A percentile compares a stretch with the other conserved stretches of the same genome.
Evolutionary conservation across 768 basidiomycete species (phyloP).

Genomic region (Mycena venus): DNA sequence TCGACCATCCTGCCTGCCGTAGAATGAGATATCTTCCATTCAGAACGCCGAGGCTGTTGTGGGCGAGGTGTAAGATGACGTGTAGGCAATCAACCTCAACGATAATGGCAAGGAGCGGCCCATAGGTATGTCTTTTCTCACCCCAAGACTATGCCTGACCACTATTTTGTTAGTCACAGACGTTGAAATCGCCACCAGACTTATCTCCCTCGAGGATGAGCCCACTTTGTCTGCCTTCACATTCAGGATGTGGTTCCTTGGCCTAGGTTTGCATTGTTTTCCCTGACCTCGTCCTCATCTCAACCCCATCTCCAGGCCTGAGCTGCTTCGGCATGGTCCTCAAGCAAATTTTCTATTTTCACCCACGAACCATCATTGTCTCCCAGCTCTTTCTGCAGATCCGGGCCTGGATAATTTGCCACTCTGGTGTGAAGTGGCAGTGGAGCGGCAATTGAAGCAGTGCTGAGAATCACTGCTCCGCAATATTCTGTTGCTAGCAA

Average conservation of each 20-base stretch:
- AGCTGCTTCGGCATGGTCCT: slow-evolving; percentile 69
- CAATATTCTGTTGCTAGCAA: too few species aligned
- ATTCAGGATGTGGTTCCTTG: slow-evolving; percentile 69
- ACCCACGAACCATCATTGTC: slow-evolving; percentile 64
- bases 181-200: slow-evolving; percentile 59
- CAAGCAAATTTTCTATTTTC: slow-evolving; percentile 66
- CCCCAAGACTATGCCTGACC: too few species aligned
- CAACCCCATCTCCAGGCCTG: slow-evolving; percentile 47
- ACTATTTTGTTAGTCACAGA: slow-evolving; percentile 52
- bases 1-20: too few species aligned
- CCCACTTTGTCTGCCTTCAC: slow-evolving; percentile 63
- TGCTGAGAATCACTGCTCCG: too few species aligned
- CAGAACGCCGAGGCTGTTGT: slow-evolving; percentile 17
- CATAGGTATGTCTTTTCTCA: slow-evolving; percentile 51
- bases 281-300: not conserved
- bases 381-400: slow-evolving; percentile 66
- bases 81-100: slow-evolving; percentile 55
- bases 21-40: slow-evolving; percentile 14
- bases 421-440: too few species aligned
- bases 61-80: slow-evolving; percentile 35
- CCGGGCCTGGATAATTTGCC: too few species aligned
- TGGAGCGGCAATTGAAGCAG: too few species aligned
- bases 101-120: slow-evolving; percentile 63
- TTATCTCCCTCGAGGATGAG: slow-evolving; percentile 68
- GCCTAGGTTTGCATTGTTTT: slow-evolving; percentile 41